Conservation (phyloP, 345 rosid species). For the Angophora floribunda region DNA sequence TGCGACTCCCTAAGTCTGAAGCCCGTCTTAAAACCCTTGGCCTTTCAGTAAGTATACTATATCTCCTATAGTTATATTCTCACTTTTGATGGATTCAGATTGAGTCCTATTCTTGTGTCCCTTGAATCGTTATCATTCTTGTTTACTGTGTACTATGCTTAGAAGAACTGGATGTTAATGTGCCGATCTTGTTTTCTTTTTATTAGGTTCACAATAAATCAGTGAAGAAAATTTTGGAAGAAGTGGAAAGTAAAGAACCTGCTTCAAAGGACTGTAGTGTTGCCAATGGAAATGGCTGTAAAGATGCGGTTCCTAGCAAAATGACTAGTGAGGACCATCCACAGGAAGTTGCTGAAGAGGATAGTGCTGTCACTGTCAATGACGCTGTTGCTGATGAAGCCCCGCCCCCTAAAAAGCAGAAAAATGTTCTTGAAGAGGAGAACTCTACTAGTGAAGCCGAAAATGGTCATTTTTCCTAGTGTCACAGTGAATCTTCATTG, state of each 20-base stretch:
- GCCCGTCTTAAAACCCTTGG: conserved; percentile 59
- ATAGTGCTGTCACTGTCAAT: background rate
- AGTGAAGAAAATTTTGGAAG: conserved; percentile 29
- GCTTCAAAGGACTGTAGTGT: conserved; percentile 6
- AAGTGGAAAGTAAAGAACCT: conserved; percentile 19
- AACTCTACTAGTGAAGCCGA: conserved; percentile 18
- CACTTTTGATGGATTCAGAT: background rate
- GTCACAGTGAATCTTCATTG: background rate
- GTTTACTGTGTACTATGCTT: background rate
- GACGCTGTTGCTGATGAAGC: conserved; percentile 22
- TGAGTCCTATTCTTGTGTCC: background rate
- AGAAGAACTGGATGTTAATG: background rate
- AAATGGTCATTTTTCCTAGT: conserved; percentile 22
- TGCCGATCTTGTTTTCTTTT: background rate
- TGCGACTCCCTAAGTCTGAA: conserved; percentile 72
- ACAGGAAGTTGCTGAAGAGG: conserved; percentile 3
- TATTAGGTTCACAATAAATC: conserved; percentile 34
- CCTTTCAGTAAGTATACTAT: conserved; percentile 38
- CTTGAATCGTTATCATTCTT: background rate
- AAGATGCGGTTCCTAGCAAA: conserved; percentile 4
- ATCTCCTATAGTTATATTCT: background rate
- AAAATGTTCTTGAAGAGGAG: conserved; percentile 30
- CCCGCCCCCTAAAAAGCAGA: conserved; percentile 64
- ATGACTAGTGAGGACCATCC: conserved; percentile 18
- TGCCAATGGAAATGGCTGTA: conserved; percentile 11